Conservation (phyloP, 129 eudicot species). For the Cynara cardunculus region DNA sequence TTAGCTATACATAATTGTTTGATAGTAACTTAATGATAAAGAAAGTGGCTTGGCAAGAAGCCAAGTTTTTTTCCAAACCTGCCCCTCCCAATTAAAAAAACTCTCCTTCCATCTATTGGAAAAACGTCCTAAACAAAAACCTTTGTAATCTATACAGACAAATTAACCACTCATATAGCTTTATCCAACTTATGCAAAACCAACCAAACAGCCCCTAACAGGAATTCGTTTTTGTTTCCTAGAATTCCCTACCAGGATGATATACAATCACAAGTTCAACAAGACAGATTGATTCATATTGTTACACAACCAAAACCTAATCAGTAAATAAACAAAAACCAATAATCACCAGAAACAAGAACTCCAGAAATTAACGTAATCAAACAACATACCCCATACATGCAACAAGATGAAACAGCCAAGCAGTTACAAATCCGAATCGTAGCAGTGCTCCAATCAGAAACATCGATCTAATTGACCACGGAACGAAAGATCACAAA, state of each 20-base stretch:
- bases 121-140: too few species aligned
- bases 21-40: too few species aligned
- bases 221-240: not conserved
- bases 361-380: not conserved
- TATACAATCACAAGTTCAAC: not conserved
- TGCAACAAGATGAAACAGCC: slow-evolving; percentile 41
- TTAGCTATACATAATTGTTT: too few species aligned
- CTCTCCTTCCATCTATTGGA: too few species aligned
- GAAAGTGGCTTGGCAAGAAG: too few species aligned
- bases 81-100: too few species aligned
- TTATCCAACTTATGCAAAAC: too few species aligned
- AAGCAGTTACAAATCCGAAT: slow-evolving; percentile 48
- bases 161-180: too few species aligned
- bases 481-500: slow-evolving; percentile 14
- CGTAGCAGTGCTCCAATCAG: slow-evolving; percentile 45
- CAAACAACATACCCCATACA: slow-evolving; percentile 63
- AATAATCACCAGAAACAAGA: not conserved
- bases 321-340: not conserved
- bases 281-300: slow-evolving; percentile 5
- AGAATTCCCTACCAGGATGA: not conserved
- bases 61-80: too few species aligned
- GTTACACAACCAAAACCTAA: not conserved
- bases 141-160: too few species aligned
- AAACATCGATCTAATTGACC: slow-evolving; percentile 46
- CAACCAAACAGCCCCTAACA: too few species aligned